Conservation (phyloP, 768 basidiomycete genomes). For the Kwoniella botswanensis region DNA sequence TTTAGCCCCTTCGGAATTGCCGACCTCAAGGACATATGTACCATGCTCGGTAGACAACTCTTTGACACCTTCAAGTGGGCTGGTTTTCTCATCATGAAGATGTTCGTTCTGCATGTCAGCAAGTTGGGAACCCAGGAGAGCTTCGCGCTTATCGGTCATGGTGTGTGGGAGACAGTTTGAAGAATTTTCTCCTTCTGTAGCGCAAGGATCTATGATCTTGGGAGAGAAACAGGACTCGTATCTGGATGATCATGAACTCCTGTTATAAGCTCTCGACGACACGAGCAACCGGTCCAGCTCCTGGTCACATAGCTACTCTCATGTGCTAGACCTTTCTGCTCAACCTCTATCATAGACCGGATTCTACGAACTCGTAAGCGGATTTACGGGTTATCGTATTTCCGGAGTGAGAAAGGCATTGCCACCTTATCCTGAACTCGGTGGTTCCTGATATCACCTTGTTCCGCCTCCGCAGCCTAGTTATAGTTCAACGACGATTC, state of each 20-base stretch:
- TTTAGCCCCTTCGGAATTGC: background rate
- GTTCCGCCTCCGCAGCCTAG: too few species aligned
- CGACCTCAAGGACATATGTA: background rate
- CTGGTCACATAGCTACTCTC: too few species aligned
- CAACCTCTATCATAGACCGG: too few species aligned
- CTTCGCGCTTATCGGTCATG: conserved; percentile 1
- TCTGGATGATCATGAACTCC: too few species aligned
- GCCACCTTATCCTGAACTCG: too few species aligned
- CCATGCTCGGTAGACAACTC: background rate
- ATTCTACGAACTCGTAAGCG: background rate
- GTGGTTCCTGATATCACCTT: too few species aligned
- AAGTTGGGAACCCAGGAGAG: background rate
- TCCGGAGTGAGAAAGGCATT: background rate
- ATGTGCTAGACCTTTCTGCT: too few species aligned
- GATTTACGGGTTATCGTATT: background rate
- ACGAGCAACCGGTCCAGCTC: too few species aligned
- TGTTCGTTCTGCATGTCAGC: background rate
- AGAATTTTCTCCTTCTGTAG: background rate
- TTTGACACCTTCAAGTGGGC: background rate
- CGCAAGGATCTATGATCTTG: too few species aligned
- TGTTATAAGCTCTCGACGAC: too few species aligned
- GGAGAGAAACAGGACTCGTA: too few species aligned
- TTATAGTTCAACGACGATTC: too few species aligned
- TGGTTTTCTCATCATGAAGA: background rate
- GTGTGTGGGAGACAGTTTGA: background rate